Evolutionary conservation across 2,329 filamentous ascomycete genomes (phyloP).

Genomic region (Colletotrichum tamarilloi): DNA sequence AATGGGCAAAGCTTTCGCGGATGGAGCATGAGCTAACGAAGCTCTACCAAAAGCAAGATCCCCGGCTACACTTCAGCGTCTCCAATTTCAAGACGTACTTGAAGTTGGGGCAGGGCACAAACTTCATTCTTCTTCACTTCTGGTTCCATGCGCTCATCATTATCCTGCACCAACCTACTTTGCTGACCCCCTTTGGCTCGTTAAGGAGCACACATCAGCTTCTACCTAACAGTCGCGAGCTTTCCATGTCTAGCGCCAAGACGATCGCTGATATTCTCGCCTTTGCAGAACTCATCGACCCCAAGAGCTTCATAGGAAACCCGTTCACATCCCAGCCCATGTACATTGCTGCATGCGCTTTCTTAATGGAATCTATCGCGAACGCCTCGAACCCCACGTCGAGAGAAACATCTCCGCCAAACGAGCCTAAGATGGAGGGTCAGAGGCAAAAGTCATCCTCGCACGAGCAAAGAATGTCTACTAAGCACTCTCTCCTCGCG

Average conservation of each 20-base stretch:
- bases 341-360: constrained; percentile 90
- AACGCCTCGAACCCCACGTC: constrained; percentile 76
- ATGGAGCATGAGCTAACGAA: constrained; percentile 84
- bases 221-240: constrained; percentile 81
- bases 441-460: constrained; percentile 29
- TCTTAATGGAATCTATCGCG: constrained; percentile 83
- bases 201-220: constrained; percentile 73
- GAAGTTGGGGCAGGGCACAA: constrained; percentile 83
- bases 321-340: constrained; percentile 92
- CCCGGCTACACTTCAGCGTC: constrained; percentile 83
- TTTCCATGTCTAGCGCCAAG: constrained; percentile 89
- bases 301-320: constrained; percentile 87
- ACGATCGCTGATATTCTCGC: constrained; percentile 90
- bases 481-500: constrained; percentile 80
- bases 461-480: constrained; percentile 53
- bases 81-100: constrained; percentile 89
- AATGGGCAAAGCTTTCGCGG: constrained; percentile 75
- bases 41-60: constrained; percentile 78
- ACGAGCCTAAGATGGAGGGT: constrained; percentile 38
- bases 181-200: constrained; percentile 79
- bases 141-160: constrained; percentile 93
- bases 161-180: constrained; percentile 83
- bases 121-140: constrained; percentile 87
- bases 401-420: constrained; percentile 64
- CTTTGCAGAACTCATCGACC: constrained; percentile 87